Percentiles rank a stretch among this genome's conserved stretches.
Conservation (phyloP, 2,329 filamentous ascomycete species). For the Penicillium sp. region DNA sequence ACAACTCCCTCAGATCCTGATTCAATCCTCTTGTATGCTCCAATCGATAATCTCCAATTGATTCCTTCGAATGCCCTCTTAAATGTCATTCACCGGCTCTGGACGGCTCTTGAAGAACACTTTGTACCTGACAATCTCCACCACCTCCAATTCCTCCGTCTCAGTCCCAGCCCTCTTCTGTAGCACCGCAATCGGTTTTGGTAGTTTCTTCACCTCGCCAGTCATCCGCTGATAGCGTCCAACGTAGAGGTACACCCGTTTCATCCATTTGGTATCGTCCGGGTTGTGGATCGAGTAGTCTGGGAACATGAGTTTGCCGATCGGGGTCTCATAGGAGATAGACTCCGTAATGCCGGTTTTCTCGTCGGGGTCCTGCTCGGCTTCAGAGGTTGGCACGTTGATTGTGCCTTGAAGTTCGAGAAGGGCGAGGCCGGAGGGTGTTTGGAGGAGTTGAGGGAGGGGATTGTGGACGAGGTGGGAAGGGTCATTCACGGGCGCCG, state of each 20-base stretch:
- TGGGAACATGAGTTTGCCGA: conserved; percentile 79
- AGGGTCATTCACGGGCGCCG: conserved; percentile 2
- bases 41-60: not conserved
- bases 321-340: conserved; percentile 50
- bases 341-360: conserved; percentile 23
- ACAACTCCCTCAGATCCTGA: not conserved
- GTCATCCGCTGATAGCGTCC: conserved; percentile 86
- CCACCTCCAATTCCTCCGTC: conserved; percentile 67
- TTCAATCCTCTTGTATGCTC: not conserved
- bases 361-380: conserved; percentile 38
- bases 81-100: conserved; percentile 71
- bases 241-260: conserved; percentile 82
- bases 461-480: conserved; percentile 51
- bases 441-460: conserved; percentile 81
- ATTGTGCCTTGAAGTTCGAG: conserved; percentile 92
- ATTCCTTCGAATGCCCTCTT: conserved; percentile 11
- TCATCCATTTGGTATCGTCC: conserved; percentile 78
- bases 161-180: conserved; percentile 55
- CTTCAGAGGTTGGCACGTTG: conserved; percentile 63
- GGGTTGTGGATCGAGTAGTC: conserved; percentile 63
- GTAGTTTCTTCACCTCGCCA: conserved; percentile 86
- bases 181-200: conserved; percentile 77
- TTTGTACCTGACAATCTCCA: conserved; percentile 86
- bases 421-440: conserved; percentile 84
- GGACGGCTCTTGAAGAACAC: conserved; percentile 81